Evolutionary conservation across 306 rosid genomes (phyloP).

Genomic region (Argentina anserina): DNA sequence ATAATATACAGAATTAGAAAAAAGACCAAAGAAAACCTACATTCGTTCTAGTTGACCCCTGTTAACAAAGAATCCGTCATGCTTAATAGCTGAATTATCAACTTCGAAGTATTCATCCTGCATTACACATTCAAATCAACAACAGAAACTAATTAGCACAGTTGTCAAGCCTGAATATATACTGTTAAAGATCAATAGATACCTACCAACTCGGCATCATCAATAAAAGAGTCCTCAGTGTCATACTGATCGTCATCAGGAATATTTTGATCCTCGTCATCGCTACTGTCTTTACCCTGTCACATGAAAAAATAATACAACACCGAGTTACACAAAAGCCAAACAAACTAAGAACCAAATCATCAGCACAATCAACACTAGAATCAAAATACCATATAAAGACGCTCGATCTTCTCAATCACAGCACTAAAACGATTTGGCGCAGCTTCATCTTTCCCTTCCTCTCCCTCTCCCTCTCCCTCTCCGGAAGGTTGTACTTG

Average conservation of each 20-base stretch:
- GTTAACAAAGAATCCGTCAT: constrained; percentile 93
- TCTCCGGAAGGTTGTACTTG: constrained; percentile 55
- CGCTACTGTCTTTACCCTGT: constrained; percentile 95
- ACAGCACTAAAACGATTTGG: constrained; percentile 97
- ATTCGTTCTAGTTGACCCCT: constrained; percentile 84
- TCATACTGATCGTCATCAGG: constrained; percentile 98
- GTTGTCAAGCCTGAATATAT: constrained; percentile 19
- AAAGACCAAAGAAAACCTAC: constrained; percentile 48
- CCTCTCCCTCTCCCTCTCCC: constrained; percentile 41
- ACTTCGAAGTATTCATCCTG: constrained; percentile 99
- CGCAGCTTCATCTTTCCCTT: constrained; percentile 59
- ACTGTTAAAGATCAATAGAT: constrained; percentile 10
- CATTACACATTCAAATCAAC: constrained; percentile 27
- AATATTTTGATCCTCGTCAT: constrained; percentile 70
- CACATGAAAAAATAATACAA: not conserved
- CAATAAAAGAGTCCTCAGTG: constrained; percentile 96
- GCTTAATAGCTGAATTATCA: constrained; percentile 87
- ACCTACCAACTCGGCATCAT: constrained; percentile 94
- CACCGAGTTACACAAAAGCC: constrained; percentile 4
- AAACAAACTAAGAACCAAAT: not conserved
- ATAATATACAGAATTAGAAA: constrained; percentile 3
- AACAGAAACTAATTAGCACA: constrained; percentile 17
- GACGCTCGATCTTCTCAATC: constrained; percentile 94
- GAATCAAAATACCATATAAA: constrained; percentile 62
- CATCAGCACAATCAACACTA: not conserved